phyloP scores from a whole-genome alignment of 2,329 filamentous ascomycete species.

The Arthrobotrys entomopaga region DNA sequence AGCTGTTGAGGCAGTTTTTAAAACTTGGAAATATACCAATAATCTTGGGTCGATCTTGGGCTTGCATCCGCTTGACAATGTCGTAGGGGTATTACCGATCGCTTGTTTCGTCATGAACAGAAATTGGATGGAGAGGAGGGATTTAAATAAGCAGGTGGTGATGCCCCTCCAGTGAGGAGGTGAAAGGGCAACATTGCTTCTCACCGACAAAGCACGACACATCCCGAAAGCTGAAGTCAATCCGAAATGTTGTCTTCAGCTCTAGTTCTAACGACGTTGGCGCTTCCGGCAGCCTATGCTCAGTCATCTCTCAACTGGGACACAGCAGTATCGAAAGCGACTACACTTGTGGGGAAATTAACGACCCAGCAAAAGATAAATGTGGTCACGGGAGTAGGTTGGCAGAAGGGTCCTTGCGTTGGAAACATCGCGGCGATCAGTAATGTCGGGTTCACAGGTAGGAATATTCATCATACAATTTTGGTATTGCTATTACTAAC shows the following conservation, averaged over 20 bases:
- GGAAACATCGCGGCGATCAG: conserved; percentile 52
- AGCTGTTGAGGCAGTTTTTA: conserved; percentile 52
- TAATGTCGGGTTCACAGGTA: conserved; percentile 40
- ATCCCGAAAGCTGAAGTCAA: too few species aligned
- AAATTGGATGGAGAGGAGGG: not conserved
- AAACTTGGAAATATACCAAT: conserved; percentile 41
- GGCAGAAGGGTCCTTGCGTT: conserved; percentile 61
- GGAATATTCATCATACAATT: not conserved
- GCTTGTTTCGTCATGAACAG: too few species aligned
- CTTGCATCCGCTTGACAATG: conserved; percentile 7
- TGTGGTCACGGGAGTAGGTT: conserved; percentile 89
- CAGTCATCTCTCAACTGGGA: conserved; percentile 69
- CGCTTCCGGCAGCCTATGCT: conserved; percentile 37
- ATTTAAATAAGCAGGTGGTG: conserved; percentile 35
- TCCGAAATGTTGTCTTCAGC: conserved; percentile 43
- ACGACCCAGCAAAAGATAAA: conserved; percentile 93
- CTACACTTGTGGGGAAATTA: conserved; percentile 81
- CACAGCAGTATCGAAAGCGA: conserved; percentile 78
- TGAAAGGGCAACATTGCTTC: not conserved
- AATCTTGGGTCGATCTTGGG: conserved; percentile 42
- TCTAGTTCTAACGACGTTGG: conserved; percentile 25
- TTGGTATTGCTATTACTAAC: conserved; percentile 43
- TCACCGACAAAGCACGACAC: conserved; percentile 1
- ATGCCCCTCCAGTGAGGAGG: not conserved
- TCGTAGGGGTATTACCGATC: not conserved